Conservation (phyloP, 2,329 filamentous ascomycete species). For the Rhinocladiella similis region DNA sequence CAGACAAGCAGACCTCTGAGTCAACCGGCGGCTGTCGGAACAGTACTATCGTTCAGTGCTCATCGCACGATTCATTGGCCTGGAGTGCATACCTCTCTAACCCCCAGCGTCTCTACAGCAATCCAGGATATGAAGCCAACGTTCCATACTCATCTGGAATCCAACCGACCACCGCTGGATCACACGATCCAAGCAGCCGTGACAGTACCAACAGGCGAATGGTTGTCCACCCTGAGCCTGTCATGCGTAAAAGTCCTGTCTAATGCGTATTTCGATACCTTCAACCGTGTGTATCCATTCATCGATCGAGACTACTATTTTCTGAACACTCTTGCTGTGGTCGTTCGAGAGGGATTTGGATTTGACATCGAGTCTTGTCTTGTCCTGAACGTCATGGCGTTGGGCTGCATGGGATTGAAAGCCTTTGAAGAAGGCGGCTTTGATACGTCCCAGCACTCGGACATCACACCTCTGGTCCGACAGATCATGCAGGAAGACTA, state of each 20-base stretch:
- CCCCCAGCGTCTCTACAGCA: conserved; percentile 40
- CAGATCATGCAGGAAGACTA: conserved; percentile 48
- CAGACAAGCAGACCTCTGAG: conserved; percentile 36
- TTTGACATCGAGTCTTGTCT: conserved; percentile 55
- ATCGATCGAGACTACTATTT: conserved; percentile 55
- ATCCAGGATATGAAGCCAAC: conserved; percentile 45
- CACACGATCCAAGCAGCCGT: conserved; percentile 20
- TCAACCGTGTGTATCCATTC: conserved; percentile 54
- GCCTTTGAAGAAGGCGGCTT: conserved; percentile 53
- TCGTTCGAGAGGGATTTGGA: conserved; percentile 30
- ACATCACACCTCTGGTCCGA: conserved; percentile 35
- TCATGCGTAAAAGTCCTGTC: conserved; percentile 53
- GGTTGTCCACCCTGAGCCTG: conserved; percentile 50
- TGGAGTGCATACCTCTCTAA: conserved; percentile 46
- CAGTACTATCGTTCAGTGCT: conserved; percentile 48
- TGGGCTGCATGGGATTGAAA: conserved; percentile 52
- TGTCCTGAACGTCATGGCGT: conserved; percentile 51
- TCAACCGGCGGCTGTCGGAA: neutral
- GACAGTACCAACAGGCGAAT: conserved; percentile 27
- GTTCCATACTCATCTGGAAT: conserved; percentile 53
- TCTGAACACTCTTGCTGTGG: conserved; percentile 45
- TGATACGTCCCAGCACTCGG: conserved; percentile 31
- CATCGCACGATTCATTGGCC: conserved; percentile 53
- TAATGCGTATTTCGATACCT: conserved; percentile 56
- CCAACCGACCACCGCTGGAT: conserved; percentile 46